Evolutionary conservation across 2,329 filamentous ascomycete genomes (phyloP).

Genomic region (Claviceps purpurea): DNA sequence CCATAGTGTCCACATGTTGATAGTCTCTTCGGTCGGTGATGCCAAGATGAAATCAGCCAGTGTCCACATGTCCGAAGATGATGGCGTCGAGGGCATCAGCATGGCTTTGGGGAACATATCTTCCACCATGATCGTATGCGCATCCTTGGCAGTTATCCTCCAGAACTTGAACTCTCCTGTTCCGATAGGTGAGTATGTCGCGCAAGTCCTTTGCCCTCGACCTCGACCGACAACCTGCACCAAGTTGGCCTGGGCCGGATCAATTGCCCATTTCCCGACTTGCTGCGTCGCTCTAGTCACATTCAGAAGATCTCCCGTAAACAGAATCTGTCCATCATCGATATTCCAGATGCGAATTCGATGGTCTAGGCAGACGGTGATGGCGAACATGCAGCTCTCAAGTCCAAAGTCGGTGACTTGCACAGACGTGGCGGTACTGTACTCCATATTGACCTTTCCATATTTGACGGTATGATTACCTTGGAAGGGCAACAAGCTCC

Average conservation of each 20-base stretch:
- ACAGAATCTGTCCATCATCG: constrained; percentile 62
- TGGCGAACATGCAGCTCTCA: constrained; percentile 40
- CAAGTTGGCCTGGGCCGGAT: constrained; percentile 64
- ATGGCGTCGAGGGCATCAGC: constrained; percentile 55
- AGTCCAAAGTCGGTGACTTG: constrained; percentile 38
- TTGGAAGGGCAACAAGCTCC: constrained; percentile 53
- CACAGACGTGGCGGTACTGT: constrained; percentile 52
- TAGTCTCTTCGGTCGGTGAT: constrained; percentile 36
- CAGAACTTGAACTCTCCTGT: constrained; percentile 92
- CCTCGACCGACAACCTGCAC: constrained; percentile 54
- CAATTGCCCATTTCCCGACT: constrained; percentile 59
- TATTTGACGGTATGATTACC: constrained; percentile 50
- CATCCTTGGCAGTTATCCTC: constrained; percentile 53
- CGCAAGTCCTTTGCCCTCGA: constrained; percentile 43
- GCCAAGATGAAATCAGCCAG: constrained; percentile 62
- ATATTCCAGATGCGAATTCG: constrained; percentile 82
- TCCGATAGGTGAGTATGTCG: constrained; percentile 80
- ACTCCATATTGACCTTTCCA: constrained; percentile 51
- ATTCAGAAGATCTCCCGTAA: constrained; percentile 65
- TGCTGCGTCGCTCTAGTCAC: constrained; percentile 54
- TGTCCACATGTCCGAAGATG: constrained; percentile 65
- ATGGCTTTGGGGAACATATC: constrained; percentile 52
- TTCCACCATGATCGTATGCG: constrained; percentile 49
- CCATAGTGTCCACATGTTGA: constrained; percentile 65
- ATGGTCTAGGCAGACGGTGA: constrained; percentile 83